A percentile compares a stretch with the other conserved stretches of the same genome.
Evolutionary conservation across 495 filamentous ascomycete genomes (phyloP).

Genomic region (Hypomontagnella submonticulosa): DNA sequence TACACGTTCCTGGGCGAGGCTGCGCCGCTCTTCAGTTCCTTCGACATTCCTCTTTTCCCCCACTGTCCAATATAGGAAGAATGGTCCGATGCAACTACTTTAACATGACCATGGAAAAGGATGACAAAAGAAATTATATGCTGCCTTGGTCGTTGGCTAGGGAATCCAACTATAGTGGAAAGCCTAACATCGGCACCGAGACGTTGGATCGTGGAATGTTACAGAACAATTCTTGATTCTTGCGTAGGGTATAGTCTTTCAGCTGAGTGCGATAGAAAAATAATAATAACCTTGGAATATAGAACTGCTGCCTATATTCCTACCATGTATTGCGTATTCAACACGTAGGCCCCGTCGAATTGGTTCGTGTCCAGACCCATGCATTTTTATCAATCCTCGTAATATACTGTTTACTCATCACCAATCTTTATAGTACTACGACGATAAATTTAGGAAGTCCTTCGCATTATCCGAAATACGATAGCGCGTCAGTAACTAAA

Average conservation of each 20-base stretch:
- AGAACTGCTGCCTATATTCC: constrained; percentile 32
- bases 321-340: constrained; percentile 37
- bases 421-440: background rate
- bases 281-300: background rate
- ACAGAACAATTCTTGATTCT: constrained; percentile 17
- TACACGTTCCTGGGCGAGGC: constrained; percentile 7
- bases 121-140: background rate
- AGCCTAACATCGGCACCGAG: background rate
- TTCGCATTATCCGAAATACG: constrained; percentile 2
- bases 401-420: background rate
- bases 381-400: background rate
- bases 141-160: constrained; percentile 21
- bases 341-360: constrained; percentile 17
- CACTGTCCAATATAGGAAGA: constrained; percentile 10
- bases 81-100: constrained; percentile 2
- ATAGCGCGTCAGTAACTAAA: constrained; percentile 7
- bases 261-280: background rate
- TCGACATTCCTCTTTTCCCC: constrained; percentile 3
- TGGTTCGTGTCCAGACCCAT: constrained; percentile 6
- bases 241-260: constrained; percentile 26
- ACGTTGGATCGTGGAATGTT: constrained; percentile 24
- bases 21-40: constrained; percentile 24
- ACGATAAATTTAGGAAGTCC: constrained; percentile 7
- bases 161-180: background rate
- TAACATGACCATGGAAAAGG: background rate